Evolutionary conservation across 768 basidiomycete species (phyloP), one percentile per base, ranked within the genome.

Genomic region (Lyophyllum decastes): DNA sequence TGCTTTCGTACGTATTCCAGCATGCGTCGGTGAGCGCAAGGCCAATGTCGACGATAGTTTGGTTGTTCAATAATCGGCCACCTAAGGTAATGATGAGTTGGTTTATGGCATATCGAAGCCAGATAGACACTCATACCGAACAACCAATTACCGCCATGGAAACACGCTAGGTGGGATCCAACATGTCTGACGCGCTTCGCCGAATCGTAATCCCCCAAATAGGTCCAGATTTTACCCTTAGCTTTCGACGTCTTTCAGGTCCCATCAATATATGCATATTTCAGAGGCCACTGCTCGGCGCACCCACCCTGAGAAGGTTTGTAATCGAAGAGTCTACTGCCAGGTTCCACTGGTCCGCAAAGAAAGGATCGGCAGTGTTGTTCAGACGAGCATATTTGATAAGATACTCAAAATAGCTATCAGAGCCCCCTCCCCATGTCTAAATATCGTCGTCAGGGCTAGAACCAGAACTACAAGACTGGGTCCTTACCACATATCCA

Each of bases 1-100:
- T 87, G 61, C 86, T 78, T 2, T 84, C 82, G 66, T 92, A 92
- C 0, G 90, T 90, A 67, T 91, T 90, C 86, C 88, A 89, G 74
- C 90, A 92, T 6, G 78, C 84, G 52, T 92, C 89, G 17, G 81
- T 82, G 17, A 92, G 74, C n/a, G 79, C 55, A 35, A 92, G 77
- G 2, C 83, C 90, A 40, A 81, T 72, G 43, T 85, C 64, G 55
- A 90, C 78, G 59, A 91, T 87, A 0, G 89, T 88, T 25, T 85
- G 71, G 58, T 92, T 91, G 68, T 89, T 84, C 26, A 88, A 65
- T 27, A 92, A 67, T 58, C 81, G 81, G 2, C 90, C 90, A 2
- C 88, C 88, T 85, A 61, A 41, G 35, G 4, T 5, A 16, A 10
- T n/a, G 5, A 5, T 38, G 4, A 5, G 40, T n/a, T 19, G 2